These are phyloP conservation scores for Plasmodium fragile DNA, from an alignment of 169 alveolate species.

Conservation along the genomic window DNA sequence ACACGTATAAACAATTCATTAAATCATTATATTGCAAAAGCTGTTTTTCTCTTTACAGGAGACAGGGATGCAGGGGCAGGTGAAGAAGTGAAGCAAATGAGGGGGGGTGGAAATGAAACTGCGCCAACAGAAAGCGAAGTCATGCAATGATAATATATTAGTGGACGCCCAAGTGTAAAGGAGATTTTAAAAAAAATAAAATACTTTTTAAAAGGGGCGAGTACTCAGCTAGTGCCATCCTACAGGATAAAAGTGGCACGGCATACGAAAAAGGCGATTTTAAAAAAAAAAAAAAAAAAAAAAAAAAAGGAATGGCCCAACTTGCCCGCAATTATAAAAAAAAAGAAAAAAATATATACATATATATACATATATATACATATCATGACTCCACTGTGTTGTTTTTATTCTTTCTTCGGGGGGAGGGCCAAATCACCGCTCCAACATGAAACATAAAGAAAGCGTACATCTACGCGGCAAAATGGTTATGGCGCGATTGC, in stretches of 20 bases:
- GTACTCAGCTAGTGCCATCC: not conserved
- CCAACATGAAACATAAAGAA: not conserved
- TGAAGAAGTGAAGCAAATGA: not conserved
- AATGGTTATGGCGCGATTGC: not conserved
- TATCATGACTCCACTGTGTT: not conserved
- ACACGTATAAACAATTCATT: not conserved
- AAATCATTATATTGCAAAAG: not conserved
- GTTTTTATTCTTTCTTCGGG: not conserved
- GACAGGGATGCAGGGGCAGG: not conserved
- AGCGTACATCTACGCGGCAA: not conserved
- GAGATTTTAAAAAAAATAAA: not conserved
- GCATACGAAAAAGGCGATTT: not conserved
- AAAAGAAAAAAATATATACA: not conserved
- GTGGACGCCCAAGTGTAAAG: not conserved
- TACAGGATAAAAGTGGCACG: not conserved
- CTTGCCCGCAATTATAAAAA: not conserved
- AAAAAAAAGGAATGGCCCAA: not conserved
- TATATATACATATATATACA: not conserved
- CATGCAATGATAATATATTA: not conserved
- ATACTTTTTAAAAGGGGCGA: not conserved
- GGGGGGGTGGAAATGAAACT: not conserved
- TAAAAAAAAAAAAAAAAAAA: not conserved
- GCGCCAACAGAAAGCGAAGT: not conserved
- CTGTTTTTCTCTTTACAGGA: not conserved
- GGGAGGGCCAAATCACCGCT: conserved; percentile 2